These are phyloP conservation scores for Triticum aestivum DNA, from an alignment of 176 grass and related monocot genomes.

Conservation along the genomic window DNA sequence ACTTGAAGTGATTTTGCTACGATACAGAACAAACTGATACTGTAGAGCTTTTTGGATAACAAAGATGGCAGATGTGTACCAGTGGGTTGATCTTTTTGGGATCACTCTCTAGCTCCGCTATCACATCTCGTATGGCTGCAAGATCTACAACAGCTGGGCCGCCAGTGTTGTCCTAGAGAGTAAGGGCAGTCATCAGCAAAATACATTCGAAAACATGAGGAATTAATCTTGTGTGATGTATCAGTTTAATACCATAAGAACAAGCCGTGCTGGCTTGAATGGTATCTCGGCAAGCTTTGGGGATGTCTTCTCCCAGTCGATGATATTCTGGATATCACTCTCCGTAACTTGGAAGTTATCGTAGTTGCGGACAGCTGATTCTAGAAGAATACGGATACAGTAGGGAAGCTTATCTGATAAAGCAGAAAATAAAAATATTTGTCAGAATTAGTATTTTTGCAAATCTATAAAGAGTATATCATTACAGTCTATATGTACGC, in stretches of 20 bases:
- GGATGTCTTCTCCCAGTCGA: constrained; percentile 91
- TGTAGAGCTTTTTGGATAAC: not conserved
- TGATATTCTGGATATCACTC: constrained; percentile 87
- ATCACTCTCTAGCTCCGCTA: constrained; percentile 82
- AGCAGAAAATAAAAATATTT: constrained; percentile 9
- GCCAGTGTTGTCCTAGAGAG: constrained; percentile 79
- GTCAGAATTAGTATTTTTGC: not conserved
- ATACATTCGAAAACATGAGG: constrained; percentile 9
- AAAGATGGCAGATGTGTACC: constrained; percentile 36
- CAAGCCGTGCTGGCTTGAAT: constrained; percentile 94
- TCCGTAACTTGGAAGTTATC: constrained; percentile 87
- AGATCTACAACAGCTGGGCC: constrained; percentile 97
- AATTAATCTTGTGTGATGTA: not conserved
- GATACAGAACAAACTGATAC: not conserved
- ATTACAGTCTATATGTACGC: not conserved
- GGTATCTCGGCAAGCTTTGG: constrained; percentile 89
- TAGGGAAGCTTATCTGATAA: constrained; percentile 85
- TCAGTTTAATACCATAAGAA: constrained; percentile 71
- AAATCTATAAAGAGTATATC: not conserved
- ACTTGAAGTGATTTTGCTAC: not conserved
- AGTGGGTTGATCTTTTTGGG: constrained; percentile 94
- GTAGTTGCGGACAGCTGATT: constrained; percentile 91
- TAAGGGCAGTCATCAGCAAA: constrained; percentile 31
- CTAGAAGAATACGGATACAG: constrained; percentile 83
- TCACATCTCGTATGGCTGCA: constrained; percentile 93